phyloP scores from a whole-genome alignment of 148 eudicot species.

The Gaultheria prostrata region DNA sequence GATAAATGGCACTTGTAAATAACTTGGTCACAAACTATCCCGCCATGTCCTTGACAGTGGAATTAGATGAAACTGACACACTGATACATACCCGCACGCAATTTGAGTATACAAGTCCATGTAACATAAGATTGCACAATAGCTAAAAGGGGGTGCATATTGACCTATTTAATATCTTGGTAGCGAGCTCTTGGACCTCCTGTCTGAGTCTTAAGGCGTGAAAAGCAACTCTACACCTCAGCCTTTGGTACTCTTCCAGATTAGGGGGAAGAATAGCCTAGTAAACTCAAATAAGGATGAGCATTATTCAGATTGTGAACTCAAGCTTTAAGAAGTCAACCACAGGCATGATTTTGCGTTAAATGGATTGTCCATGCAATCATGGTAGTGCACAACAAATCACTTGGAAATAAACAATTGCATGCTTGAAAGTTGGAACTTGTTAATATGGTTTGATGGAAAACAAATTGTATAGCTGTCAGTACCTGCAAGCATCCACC shows the following conservation, averaged over 20 bases:
- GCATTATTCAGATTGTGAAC: background rate
- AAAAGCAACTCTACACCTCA: conserved; percentile 84
- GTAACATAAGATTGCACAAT: background rate
- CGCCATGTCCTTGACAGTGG: background rate
- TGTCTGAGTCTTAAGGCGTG: conserved; percentile 76
- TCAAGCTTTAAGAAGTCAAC: background rate
- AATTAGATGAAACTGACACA: background rate
- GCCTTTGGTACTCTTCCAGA: conserved; percentile 80
- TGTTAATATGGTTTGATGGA: background rate
- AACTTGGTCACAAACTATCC: background rate
- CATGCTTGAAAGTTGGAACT: background rate
- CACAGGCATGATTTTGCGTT: background rate
- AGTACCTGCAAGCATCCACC: conserved; percentile 96
- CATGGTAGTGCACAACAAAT: background rate
- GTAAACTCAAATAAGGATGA: conserved; percentile 3
- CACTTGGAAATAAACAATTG: background rate
- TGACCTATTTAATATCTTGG: conserved; percentile 65
- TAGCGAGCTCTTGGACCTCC: conserved; percentile 79
- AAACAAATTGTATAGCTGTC: background rate
- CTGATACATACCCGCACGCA: background rate
- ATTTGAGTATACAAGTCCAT: background rate
- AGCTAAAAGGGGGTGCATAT: background rate
- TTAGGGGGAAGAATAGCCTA: conserved; percentile 73
- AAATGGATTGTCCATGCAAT: background rate
- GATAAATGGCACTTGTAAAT: background rate